Conservation (phyloP, 441 rosid genomes). For the Pelargonium cotyledonis region DNA sequence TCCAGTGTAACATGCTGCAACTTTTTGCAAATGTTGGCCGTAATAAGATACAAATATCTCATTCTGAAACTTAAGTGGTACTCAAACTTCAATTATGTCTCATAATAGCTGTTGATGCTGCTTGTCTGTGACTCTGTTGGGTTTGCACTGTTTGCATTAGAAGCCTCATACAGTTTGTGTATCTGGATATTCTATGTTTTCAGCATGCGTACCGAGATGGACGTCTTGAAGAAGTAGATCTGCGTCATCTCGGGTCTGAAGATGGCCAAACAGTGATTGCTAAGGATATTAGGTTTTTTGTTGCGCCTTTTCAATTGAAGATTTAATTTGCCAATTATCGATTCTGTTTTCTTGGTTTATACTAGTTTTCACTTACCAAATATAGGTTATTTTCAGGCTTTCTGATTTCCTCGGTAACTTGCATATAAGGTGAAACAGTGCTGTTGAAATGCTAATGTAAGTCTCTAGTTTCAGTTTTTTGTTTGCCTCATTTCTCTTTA, state of each 20-base stretch:
- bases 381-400: conserved; percentile 41
- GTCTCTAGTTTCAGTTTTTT: conserved; percentile 15
- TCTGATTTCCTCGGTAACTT: conserved; percentile 57
- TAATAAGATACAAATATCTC: not conserved
- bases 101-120: not conserved
- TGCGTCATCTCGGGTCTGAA: conserved; percentile 9
- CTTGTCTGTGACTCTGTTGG: not conserved
- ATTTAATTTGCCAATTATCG: not conserved
- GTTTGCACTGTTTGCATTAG: not conserved
- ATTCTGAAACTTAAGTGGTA: not conserved
- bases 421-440: conserved; percentile 38
- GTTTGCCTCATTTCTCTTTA: not conserved
- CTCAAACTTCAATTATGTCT: not conserved
- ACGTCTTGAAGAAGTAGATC: conserved; percentile 9
- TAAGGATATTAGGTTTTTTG: conserved; percentile 1
- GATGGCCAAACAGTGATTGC: conserved; percentile 9
- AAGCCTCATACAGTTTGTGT: conserved; percentile 1
- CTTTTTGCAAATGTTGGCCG: not conserved
- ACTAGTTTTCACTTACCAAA: not conserved
- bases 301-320: not conserved
- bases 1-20: not conserved
- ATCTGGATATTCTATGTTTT: not conserved
- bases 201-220: conserved; percentile 10
- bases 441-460: conserved; percentile 29
- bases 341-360: not conserved